Conservation (phyloP, 2,329 filamentous ascomycete genomes). For the Sporothrix pseudoabietina region DNA sequence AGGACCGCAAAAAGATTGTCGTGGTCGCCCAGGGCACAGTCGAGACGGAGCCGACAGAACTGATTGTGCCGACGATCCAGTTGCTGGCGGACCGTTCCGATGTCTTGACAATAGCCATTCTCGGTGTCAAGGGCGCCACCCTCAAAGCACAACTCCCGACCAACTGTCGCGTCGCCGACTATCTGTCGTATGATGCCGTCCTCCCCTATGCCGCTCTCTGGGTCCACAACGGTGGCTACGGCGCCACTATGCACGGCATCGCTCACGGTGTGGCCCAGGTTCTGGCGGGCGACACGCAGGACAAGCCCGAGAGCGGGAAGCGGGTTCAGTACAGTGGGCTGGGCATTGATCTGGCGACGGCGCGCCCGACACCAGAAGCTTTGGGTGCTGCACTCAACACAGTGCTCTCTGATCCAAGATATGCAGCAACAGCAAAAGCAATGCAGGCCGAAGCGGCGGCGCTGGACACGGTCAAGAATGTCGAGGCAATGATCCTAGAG, state of each 20-base stretch:
- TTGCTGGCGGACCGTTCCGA: slow-evolving; percentile 39
- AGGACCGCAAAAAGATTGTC: slow-evolving; percentile 40
- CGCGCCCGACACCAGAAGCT: slow-evolving; percentile 38
- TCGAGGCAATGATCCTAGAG: slow-evolving; percentile 36
- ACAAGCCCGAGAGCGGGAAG: slow-evolving; percentile 46
- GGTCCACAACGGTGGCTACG: slow-evolving; percentile 48
- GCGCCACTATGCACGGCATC: slow-evolving; percentile 47
- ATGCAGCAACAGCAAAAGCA: slow-evolving; percentile 33
- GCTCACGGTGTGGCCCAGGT: slow-evolving; percentile 47
- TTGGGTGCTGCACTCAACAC: slow-evolving; percentile 39
- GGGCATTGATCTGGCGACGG: slow-evolving; percentile 41
- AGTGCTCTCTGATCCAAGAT: slow-evolving; percentile 38
- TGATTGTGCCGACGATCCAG: slow-evolving; percentile 45
- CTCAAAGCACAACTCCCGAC: slow-evolving; percentile 12
- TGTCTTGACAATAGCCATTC: slow-evolving; percentile 43
- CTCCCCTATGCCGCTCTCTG: slow-evolving; percentile 44
- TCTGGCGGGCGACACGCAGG: slow-evolving; percentile 47
- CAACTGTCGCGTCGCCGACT: slow-evolving; percentile 44
- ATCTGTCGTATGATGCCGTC: slow-evolving; percentile 46
- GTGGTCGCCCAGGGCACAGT: slow-evolving; percentile 48
- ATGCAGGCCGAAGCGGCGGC: slow-evolving; percentile 40
- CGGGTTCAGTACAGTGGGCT: slow-evolving; percentile 43
- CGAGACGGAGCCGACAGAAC: slow-evolving; percentile 44
- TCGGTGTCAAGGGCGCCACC: slow-evolving; percentile 42
- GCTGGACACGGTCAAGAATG: slow-evolving; percentile 40